These are phyloP conservation scores for Ophiostoma fasciatum DNA, from an alignment of 2,329 filamentous ascomycete genomes.

Conservation along the genomic window DNA sequence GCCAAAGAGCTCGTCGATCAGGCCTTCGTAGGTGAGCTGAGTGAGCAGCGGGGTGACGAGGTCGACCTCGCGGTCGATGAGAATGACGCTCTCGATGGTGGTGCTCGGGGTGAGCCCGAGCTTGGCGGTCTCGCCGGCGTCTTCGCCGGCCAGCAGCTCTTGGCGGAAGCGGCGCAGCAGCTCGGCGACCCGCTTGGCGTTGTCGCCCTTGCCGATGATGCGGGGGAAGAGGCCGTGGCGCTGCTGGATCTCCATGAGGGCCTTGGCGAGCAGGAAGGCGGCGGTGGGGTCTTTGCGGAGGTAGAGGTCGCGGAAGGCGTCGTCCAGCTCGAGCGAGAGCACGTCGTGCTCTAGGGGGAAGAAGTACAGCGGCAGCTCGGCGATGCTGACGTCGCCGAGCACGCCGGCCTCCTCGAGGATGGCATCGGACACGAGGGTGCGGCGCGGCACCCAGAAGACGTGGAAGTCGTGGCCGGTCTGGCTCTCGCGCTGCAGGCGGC, in stretches of 20 bases:
- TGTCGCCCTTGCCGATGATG: conserved; percentile 90
- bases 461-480: conserved; percentile 91
- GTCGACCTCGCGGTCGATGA: conserved; percentile 91
- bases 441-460: conserved; percentile 87
- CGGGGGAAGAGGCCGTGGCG: conserved; percentile 86
- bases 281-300: conserved; percentile 80
- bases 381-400: conserved; percentile 78
- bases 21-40: conserved; percentile 89
- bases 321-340: conserved; percentile 76
- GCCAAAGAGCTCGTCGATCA: conserved; percentile 85
- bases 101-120: conserved; percentile 71
- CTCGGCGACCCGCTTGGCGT: conserved; percentile 78
- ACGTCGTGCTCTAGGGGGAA: conserved; percentile 85
- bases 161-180: conserved; percentile 82
- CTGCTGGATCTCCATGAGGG: conserved; percentile 87
- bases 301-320: conserved; percentile 77
- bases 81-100: conserved; percentile 76
- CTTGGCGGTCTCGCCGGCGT: conserved; percentile 44
- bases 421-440: conserved; percentile 81
- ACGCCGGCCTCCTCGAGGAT: conserved; percentile 87
- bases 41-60: conserved; percentile 85
- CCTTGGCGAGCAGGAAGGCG: conserved; percentile 77
- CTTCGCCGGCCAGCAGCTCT: conserved; percentile 69
- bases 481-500: conserved; percentile 73
- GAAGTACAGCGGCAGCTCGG: conserved; percentile 78